Evolutionary conservation across 1,284 basidiomycete genomes (phyloP).

Genomic region (Moniliophthora roreri): DNA sequence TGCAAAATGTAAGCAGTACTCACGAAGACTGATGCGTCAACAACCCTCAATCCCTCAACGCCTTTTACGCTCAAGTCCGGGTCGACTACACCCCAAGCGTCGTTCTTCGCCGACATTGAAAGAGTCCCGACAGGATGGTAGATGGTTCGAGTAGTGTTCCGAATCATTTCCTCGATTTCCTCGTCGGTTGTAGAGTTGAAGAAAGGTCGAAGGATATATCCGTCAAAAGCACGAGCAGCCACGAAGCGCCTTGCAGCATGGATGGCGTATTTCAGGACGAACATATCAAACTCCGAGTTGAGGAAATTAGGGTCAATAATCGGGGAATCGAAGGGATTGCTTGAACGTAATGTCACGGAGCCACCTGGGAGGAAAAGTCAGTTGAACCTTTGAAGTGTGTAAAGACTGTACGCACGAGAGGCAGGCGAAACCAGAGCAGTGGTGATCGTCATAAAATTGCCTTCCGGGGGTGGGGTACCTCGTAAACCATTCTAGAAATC

Average conservation of each 20-base stretch:
- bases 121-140: slow-evolving; percentile 29
- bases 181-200: slow-evolving; percentile 22
- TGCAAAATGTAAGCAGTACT: not conserved
- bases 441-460: slow-evolving; percentile 3
- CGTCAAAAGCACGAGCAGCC: slow-evolving; percentile 21
- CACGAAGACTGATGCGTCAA: slow-evolving; percentile 35
- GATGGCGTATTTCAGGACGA: slow-evolving; percentile 20
- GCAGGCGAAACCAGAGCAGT: not conserved
- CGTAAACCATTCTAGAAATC: not conserved
- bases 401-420: not conserved
- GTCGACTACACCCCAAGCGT: slow-evolving; percentile 45
- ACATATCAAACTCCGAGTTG: slow-evolving; percentile 23
- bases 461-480: slow-evolving; percentile 2
- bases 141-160: slow-evolving; percentile 18
- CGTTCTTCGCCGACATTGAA: slow-evolving; percentile 24
- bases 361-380: slow-evolving; percentile 36
- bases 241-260: slow-evolving; percentile 22
- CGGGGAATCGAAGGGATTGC: slow-evolving; percentile 24
- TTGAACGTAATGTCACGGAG: slow-evolving; percentile 30
- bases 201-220: slow-evolving; percentile 21
- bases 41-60: slow-evolving; percentile 31
- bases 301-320: slow-evolving; percentile 26
- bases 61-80: slow-evolving; percentile 41
- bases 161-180: slow-evolving; percentile 24
- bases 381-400: too few species aligned